Conservation (phyloP, 441 rosid species). For the Aquilaria agallochum region DNA sequence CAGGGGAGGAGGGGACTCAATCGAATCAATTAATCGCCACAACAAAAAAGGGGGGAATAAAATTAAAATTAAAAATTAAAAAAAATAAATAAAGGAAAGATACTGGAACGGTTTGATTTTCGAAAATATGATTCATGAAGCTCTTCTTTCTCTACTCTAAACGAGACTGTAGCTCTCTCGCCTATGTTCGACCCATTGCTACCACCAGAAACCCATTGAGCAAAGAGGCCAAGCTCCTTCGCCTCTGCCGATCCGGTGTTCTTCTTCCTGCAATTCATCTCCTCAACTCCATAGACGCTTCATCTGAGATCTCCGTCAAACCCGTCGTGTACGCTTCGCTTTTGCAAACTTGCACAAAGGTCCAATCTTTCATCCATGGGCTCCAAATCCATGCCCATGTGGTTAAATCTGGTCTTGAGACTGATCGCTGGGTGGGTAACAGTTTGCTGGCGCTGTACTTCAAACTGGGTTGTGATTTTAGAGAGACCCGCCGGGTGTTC, state of each 20-base stretch:
- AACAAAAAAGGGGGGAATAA: background rate
- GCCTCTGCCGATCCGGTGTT: conserved; percentile 42
- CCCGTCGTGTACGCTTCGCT: conserved; percentile 59
- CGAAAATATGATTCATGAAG: conserved; percentile 35
- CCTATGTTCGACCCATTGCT: conserved; percentile 12
- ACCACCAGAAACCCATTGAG: conserved; percentile 8
- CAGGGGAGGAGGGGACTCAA: too few relatives aligned
- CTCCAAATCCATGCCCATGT: conserved; percentile 65
- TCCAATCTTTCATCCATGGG: conserved; percentile 49
- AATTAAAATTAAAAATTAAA: background rate
- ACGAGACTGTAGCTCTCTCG: conserved; percentile 33
- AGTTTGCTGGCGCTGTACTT: conserved; percentile 74
- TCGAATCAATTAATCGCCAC: too few relatives aligned
- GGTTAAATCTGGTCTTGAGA: conserved; percentile 68
- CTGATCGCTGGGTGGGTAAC: conserved; percentile 68
- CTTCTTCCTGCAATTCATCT: conserved; percentile 47
- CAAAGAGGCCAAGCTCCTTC: conserved; percentile 34
- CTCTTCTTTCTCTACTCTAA: conserved; percentile 14
- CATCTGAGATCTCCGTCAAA: conserved; percentile 26
- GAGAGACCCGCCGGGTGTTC: conserved; percentile 53
- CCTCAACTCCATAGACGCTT: conserved; percentile 39
- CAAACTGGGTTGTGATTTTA: conserved; percentile 54
- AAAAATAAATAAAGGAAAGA: background rate
- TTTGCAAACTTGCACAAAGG: conserved; percentile 60
- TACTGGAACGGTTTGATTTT: background rate